A percentile compares a stretch with the other conserved stretches of the same genome.
phyloP scores from a whole-genome alignment of 2,329 filamentous ascomycete genomes.

The Cladosporium halotolerans region DNA sequence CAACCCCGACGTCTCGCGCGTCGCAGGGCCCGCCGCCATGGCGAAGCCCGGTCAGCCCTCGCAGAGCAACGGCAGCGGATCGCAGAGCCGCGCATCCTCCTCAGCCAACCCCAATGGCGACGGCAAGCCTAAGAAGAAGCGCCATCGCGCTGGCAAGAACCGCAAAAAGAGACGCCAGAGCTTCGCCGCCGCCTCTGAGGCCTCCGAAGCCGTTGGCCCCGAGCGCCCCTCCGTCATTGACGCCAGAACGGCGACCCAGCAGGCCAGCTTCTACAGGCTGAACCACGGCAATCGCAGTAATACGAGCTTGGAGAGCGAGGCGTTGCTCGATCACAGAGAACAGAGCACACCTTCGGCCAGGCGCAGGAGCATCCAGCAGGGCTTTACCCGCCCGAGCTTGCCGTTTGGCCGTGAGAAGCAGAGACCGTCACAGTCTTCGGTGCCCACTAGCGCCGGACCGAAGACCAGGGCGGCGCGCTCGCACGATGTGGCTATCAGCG shows the following conservation, averaged over 20 bases:
- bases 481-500: slow-evolving; percentile 30
- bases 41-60: slow-evolving; percentile 2
- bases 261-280: slow-evolving; percentile 50
- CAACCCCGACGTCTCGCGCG: slow-evolving; percentile 6
- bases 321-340: slow-evolving; percentile 73
- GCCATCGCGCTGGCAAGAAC: slow-evolving; percentile 71
- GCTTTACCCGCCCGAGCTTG: slow-evolving; percentile 22
- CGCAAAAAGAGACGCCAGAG: slow-evolving; percentile 68
- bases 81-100: slow-evolving; percentile 5
- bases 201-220: slow-evolving; percentile 49
- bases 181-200: slow-evolving; percentile 63
- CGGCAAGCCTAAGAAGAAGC: slow-evolving; percentile 50
- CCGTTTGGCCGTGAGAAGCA: slow-evolving; percentile 21
- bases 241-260: slow-evolving; percentile 31
- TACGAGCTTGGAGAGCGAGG: slow-evolving; percentile 84
- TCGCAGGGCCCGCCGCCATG: slow-evolving; percentile 10
- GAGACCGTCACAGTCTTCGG: slow-evolving; percentile 17
- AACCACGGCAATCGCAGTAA: slow-evolving; percentile 59
- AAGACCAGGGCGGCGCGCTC: slow-evolving; percentile 14
- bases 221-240: slow-evolving; percentile 32
- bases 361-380: slow-evolving; percentile 38
- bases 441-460: slow-evolving; percentile 7
- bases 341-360: slow-evolving; percentile 36
- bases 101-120: slow-evolving; percentile 9
- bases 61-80: slow-evolving; percentile 1